Conservation (phyloP, 208 protist genomes). For the Leishmania tropica region DNA sequence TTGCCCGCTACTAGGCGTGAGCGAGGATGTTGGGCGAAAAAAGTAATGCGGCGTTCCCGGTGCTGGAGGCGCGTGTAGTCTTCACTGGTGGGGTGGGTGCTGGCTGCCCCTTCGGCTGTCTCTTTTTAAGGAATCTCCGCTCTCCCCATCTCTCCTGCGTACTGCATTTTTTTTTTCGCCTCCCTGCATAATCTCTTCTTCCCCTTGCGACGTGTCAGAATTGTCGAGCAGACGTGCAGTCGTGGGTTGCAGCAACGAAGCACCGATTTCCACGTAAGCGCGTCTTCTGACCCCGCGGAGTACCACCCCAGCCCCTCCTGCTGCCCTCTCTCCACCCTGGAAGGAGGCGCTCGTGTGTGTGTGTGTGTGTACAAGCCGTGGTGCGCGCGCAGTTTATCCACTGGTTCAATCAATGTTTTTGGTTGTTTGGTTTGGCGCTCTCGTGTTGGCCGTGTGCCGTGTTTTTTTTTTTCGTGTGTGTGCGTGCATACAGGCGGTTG, state of each 20-base stretch:
- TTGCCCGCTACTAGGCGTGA: conserved; percentile 81
- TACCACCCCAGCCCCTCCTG: neutral
- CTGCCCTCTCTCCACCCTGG: neutral
- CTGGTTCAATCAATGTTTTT: too few relatives aligned
- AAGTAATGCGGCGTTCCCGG: neutral
- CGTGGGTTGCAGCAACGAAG: neutral
- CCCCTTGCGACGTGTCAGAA: neutral
- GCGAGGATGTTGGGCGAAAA: neutral
- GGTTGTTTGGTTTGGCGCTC: too few relatives aligned
- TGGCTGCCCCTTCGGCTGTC: neutral
- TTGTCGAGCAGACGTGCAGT: neutral
- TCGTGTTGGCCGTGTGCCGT: too few relatives aligned
- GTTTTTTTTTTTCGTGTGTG: neutral
- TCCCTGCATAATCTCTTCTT: neutral
- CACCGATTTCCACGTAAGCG: neutral
- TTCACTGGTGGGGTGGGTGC: neutral
- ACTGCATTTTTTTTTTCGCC: neutral
- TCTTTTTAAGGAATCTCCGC: neutral
- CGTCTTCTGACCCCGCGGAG: too few relatives aligned
- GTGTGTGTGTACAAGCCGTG: neutral
- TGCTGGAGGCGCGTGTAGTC: neutral
- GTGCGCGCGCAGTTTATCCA: too few relatives aligned
- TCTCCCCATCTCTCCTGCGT: neutral
- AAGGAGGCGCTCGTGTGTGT: neutral
- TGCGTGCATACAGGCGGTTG: neutral